Conservation (phyloP, 2,329 filamentous ascomycete species). For the Fusarium agapanthi region DNA sequence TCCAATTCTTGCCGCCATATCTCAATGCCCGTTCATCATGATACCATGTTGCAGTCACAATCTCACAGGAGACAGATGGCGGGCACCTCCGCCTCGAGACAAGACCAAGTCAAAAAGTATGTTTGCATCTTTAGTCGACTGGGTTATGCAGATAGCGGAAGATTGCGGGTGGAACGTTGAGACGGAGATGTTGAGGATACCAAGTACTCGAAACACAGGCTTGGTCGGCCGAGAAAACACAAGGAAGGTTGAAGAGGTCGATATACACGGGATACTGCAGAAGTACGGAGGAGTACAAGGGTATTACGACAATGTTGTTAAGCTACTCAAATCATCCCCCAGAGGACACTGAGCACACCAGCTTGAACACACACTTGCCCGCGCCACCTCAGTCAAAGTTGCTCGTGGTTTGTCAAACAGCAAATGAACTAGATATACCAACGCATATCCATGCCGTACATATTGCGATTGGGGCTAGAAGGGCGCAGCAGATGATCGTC, state of each 20-base stretch:
- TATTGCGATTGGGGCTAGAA: neutral
- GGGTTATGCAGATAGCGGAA: constrained; percentile 74
- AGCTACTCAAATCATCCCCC: constrained; percentile 61
- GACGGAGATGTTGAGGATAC: constrained; percentile 87
- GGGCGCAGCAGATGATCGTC: neutral
- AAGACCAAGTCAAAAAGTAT: constrained; percentile 68
- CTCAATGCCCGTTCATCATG: constrained; percentile 82
- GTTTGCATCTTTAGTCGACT: constrained; percentile 84
- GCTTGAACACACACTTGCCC: neutral
- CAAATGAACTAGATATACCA: neutral
- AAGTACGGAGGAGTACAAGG: constrained; percentile 65
- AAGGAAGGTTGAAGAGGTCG: constrained; percentile 42
- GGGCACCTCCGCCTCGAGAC: constrained; percentile 67
- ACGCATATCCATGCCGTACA: neutral
- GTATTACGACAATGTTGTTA: constrained; percentile 67
- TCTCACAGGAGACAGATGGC: constrained; percentile 77
- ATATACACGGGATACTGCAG: constrained; percentile 55
- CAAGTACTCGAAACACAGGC: constrained; percentile 87
- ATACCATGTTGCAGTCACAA: constrained; percentile 96
- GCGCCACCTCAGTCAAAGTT: neutral
- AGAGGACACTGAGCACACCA: constrained; percentile 32
- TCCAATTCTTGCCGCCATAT: constrained; percentile 82
- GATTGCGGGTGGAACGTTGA: constrained; percentile 81
- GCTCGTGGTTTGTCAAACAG: neutral
- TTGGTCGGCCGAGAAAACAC: constrained; percentile 72